These are phyloP conservation scores for Penicillium polonicum DNA, from an alignment of 2,329 filamentous ascomycete genomes.

Conservation along the genomic window DNA sequence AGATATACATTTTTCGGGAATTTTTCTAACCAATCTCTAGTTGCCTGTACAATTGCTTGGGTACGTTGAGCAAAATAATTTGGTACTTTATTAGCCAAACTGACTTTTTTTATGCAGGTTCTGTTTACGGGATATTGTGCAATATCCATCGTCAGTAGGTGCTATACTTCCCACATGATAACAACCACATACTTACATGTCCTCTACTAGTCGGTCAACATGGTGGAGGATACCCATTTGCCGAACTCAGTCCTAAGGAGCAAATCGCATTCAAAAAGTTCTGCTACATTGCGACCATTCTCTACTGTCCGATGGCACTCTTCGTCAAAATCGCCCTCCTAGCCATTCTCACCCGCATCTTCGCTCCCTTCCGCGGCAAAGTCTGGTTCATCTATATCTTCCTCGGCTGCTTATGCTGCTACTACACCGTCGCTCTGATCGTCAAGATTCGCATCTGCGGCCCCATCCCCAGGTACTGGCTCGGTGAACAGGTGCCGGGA, in stretches of 20 bases:
- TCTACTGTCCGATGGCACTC: conserved; percentile 44
- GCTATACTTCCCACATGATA: neutral
- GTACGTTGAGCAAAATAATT: conserved; percentile 8
- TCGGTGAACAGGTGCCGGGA: conserved; percentile 19
- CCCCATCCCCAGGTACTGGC: conserved; percentile 40
- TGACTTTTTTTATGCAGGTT: conserved; percentile 13
- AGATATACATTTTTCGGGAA: neutral
- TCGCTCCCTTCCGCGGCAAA: conserved; percentile 36
- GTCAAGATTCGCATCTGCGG: conserved; percentile 42
- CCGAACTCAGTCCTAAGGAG: conserved; percentile 23
- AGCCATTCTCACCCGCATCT: conserved; percentile 40
- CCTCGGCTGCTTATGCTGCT: conserved; percentile 34
- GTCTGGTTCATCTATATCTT: conserved; percentile 38
- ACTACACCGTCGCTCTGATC: conserved; percentile 38
- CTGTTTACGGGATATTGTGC: conserved; percentile 39
- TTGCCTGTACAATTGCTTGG: conserved; percentile 20
- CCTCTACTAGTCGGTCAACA: conserved; percentile 28
- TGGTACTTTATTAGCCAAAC: neutral
- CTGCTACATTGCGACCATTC: conserved; percentile 39
- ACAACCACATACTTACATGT: neutral
- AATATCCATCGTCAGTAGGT: conserved; percentile 29
- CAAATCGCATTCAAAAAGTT: conserved; percentile 32
- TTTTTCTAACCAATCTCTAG: conserved; percentile 18
- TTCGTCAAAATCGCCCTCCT: conserved; percentile 41
- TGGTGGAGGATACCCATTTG: conserved; percentile 38